phyloP scores from a whole-genome alignment of 2,329 filamentous ascomycete species.

The Alternaria longipes region DNA sequence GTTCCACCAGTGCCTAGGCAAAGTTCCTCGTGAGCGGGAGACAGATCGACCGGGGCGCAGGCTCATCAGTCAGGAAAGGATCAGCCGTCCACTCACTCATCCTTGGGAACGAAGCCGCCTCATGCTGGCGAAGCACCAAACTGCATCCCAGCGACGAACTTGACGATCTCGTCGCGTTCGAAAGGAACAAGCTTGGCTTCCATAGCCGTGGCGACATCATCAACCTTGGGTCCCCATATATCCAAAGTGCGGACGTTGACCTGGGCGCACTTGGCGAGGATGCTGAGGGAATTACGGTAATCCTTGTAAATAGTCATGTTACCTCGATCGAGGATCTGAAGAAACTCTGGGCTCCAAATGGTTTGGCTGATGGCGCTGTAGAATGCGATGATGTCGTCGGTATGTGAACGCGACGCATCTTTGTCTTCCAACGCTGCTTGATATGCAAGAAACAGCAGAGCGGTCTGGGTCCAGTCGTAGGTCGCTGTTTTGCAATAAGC shows the following conservation, averaged over 20 bases:
- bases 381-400: neutral
- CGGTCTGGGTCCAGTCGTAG: neutral
- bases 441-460: neutral
- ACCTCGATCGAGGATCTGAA: neutral
- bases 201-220: neutral
- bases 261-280: neutral
- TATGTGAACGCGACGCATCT: neutral
- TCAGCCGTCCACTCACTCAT: neutral
- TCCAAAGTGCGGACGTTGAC: neutral
- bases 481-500: conserved; percentile 1
- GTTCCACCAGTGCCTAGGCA: neutral
- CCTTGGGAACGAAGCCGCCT: neutral
- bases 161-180: neutral
- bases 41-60: neutral
- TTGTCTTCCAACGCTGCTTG: neutral
- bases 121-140: neutral
- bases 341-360: neutral
- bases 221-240: conserved; percentile 1
- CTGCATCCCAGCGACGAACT: neutral
- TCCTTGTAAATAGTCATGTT: neutral
- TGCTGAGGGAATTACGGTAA: conserved; percentile 1
- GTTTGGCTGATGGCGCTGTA: neutral
- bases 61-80: conserved; percentile 5
- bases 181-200: neutral
- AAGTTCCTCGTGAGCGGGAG: conserved; percentile 4